These are phyloP conservation scores for Endotrypanum monterogeii DNA, from an alignment of 208 protist genomes.

Conservation along the genomic window DNA sequence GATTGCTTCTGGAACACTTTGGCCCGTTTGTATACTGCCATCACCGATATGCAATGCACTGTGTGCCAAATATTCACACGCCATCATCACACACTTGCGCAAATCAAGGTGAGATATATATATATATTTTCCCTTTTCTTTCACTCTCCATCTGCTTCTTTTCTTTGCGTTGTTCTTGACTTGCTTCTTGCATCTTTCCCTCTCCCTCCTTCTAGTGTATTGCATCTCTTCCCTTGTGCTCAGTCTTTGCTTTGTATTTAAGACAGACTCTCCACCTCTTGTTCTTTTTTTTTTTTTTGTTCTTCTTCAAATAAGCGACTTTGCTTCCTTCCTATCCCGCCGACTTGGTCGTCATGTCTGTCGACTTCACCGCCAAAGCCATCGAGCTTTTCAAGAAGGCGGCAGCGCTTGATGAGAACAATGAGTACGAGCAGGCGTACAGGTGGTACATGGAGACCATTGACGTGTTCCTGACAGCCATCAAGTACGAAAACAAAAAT, in stretches of 20 bases:
- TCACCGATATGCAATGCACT: neutral
- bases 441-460: slow-evolving; percentile 94
- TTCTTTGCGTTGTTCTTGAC: neutral
- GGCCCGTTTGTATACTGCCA: neutral
- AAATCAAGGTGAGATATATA: neutral
- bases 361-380: slow-evolving; percentile 94
- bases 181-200: slow-evolving; percentile 15
- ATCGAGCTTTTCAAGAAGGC: slow-evolving; percentile 95
- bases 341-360: slow-evolving; percentile 76
- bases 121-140: neutral
- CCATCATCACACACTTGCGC: neutral
- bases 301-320: neutral
- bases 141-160: neutral
- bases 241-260: neutral
- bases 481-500: slow-evolving; percentile 96
- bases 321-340: neutral
- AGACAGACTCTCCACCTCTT: neutral
- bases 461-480: slow-evolving; percentile 94
- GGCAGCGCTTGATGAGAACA: slow-evolving; percentile 83
- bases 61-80: neutral
- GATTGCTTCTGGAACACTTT: neutral
- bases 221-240: neutral
- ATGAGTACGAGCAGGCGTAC: slow-evolving; percentile 95
- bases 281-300: neutral
- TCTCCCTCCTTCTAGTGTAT: neutral